phyloP scores from a whole-genome alignment of 2,329 filamentous ascomycete genomes.

The Calonectria pteridis region DNA sequence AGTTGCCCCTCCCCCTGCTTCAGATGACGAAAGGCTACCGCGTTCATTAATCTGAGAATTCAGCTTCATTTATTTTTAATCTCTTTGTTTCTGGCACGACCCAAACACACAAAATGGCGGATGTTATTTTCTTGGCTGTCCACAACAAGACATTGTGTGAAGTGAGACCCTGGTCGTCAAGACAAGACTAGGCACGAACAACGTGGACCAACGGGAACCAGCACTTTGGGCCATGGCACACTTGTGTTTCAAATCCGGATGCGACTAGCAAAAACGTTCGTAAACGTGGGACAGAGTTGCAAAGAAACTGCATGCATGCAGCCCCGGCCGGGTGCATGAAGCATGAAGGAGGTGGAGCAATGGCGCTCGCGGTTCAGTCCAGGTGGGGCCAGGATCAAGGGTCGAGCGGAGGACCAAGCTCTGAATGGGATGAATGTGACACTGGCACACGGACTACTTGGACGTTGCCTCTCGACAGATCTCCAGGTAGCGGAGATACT shows the following conservation, averaged over 20 bases:
- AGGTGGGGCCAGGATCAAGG: constrained; percentile 27
- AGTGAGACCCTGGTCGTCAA: background rate
- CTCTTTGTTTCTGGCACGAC: background rate
- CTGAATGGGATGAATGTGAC: constrained; percentile 13
- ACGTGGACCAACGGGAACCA: constrained; percentile 28
- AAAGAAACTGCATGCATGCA: constrained; percentile 26
- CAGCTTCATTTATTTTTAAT: background rate
- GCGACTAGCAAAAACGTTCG: constrained; percentile 21
- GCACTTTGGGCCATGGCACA: constrained; percentile 17
- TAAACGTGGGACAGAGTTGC: constrained; percentile 25
- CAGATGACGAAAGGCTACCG: background rate
- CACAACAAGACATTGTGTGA: background rate
- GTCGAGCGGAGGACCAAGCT: constrained; percentile 6
- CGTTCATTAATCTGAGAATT: background rate
- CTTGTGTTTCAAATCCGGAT: constrained; percentile 31
- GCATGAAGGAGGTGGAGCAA: constrained; percentile 29
- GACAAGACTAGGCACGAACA: background rate
- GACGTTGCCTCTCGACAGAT: background rate
- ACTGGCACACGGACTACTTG: constrained; percentile 12
- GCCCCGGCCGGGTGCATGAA: constrained; percentile 30
- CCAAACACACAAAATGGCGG: background rate
- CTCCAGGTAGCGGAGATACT: background rate
- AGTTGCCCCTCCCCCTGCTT: constrained; percentile 18
- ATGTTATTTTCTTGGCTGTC: background rate
- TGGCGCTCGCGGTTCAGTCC: constrained; percentile 21